Conservation (phyloP, 1,284 basidiomycete species). For the Puccinia triticina region DNA sequence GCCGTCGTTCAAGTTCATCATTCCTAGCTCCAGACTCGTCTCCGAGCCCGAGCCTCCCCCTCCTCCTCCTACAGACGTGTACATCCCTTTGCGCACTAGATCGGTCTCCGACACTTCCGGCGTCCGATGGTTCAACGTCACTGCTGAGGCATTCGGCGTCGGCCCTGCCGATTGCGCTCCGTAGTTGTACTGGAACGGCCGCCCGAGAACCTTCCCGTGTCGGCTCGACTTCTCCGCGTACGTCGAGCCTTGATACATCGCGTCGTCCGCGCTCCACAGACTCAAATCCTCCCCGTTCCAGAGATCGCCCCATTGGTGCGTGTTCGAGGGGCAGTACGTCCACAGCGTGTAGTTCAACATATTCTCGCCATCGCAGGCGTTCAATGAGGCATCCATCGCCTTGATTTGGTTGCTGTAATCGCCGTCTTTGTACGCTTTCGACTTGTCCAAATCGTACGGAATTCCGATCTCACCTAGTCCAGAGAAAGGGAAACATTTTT, state of each 20-base stretch:
- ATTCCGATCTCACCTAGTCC: slow-evolving; percentile 75
- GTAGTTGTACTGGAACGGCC: slow-evolving; percentile 37
- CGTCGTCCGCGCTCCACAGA: slow-evolving; percentile 77
- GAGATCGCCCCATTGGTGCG: slow-evolving; percentile 86
- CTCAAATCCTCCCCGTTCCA: slow-evolving; percentile 98
- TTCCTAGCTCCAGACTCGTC: slow-evolving; percentile 35
- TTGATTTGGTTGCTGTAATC: slow-evolving; percentile 79
- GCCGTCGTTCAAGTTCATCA: slow-evolving; percentile 64
- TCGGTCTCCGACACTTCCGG: slow-evolving; percentile 22
- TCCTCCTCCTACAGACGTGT: slow-evolving; percentile 56
- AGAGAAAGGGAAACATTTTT: not conserved
- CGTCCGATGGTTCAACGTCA: slow-evolving; percentile 21
- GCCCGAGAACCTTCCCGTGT: slow-evolving; percentile 9
- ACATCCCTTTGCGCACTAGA: not conserved
- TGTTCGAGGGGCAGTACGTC: slow-evolving; percentile 78
- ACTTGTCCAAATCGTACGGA: slow-evolving; percentile 87
- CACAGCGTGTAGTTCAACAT: slow-evolving; percentile 82
- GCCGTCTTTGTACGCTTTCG: slow-evolving; percentile 68
- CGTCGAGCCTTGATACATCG: slow-evolving; percentile 58
- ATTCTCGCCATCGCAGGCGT: slow-evolving; percentile 83
- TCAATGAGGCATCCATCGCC: slow-evolving; percentile 88
- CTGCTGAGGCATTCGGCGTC: slow-evolving; percentile 28
- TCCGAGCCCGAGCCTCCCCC: slow-evolving; percentile 53
- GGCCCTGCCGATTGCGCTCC: slow-evolving; percentile 24
- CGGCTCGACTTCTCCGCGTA: slow-evolving; percentile 35